Conservation (phyloP, 805 yeast species). For the Candida nanaspora region DNA sequence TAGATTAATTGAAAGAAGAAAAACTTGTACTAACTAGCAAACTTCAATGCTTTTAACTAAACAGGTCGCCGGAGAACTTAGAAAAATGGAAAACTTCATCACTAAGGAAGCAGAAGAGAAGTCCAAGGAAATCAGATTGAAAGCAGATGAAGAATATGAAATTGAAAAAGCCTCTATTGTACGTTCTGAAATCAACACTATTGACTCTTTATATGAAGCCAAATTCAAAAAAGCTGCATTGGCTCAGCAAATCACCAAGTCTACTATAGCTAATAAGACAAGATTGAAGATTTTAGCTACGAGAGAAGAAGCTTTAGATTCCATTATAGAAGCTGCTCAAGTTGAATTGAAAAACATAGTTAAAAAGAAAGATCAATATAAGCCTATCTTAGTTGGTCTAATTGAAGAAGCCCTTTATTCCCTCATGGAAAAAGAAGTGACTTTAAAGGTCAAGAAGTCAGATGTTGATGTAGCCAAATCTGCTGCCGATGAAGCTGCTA, state of each 20-base stretch:
- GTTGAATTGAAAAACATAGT: conserved; percentile 52
- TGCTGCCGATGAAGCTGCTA: conserved; percentile 54
- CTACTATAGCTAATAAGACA: conserved; percentile 92
- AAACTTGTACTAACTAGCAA: no score
- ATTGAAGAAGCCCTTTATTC: conserved; percentile 72
- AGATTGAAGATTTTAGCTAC: conserved; percentile 85
- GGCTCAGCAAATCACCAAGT: conserved; percentile 91
- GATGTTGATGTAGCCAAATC: conserved; percentile 57
- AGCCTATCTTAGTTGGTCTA: conserved; percentile 63
- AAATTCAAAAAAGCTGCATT: conserved; percentile 86
- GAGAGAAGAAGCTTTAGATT: conserved; percentile 72
- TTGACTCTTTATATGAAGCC: conserved; percentile 72
- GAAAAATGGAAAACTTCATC: conserved; percentile 97
- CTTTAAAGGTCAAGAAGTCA: conserved; percentile 57
- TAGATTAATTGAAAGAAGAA: no score
- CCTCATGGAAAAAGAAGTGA: conserved; percentile 63
- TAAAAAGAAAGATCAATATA: conserved; percentile 51
- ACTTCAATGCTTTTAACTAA: no score
- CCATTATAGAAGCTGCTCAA: conserved; percentile 66
- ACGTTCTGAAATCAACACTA: conserved; percentile 83
- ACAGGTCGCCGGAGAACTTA: conserved; percentile 90
- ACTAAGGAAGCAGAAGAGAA: conserved; percentile 98
- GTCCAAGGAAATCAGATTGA: conserved; percentile 90
- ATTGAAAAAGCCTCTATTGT: conserved; percentile 95
- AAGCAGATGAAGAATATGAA: conserved; percentile 98